phyloP scores from a whole-genome alignment of 495 filamentous ascomycete genomes.

The Beverwykella pulmonaria region DNA sequence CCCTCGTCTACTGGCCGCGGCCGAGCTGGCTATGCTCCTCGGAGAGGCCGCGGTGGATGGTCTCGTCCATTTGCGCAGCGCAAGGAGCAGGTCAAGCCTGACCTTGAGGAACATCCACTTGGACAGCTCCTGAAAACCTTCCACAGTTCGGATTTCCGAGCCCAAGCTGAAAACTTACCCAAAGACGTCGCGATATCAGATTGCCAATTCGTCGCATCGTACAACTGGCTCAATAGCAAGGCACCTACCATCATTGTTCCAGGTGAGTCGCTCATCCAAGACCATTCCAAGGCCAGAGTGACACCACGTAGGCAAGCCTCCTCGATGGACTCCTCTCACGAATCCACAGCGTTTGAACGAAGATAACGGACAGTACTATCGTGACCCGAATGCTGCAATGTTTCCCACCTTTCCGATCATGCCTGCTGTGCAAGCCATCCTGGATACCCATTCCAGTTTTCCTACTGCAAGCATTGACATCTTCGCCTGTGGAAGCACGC shows the following conservation, averaged over 20 bases:
- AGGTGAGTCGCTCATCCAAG: conserved; percentile 47
- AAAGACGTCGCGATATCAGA: conserved; percentile 23
- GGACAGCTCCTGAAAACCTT: conserved; percentile 5
- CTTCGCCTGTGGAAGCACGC: conserved; percentile 62
- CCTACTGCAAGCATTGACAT: conserved; percentile 55
- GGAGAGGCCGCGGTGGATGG: background rate
- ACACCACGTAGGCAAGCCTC: conserved; percentile 65
- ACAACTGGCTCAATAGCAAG: conserved; percentile 55
- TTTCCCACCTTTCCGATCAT: conserved; percentile 61
- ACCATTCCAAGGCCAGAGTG: too few species aligned
- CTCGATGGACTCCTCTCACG: conserved; percentile 58
- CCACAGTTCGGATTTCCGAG: background rate
- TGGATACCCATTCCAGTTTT: conserved; percentile 46
- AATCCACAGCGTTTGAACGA: conserved; percentile 47
- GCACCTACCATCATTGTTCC: conserved; percentile 55
- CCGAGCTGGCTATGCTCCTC: conserved; percentile 17
- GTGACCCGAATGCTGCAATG: conserved; percentile 64
- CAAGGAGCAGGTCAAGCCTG: background rate
- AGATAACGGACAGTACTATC: conserved; percentile 59
- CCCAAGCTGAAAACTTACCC: background rate
- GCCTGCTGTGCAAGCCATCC: conserved; percentile 57
- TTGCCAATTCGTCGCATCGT: conserved; percentile 54
- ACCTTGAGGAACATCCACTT: conserved; percentile 15
- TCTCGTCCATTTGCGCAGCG: background rate
- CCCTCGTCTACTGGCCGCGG: background rate